These are phyloP conservation scores for Dalechampia spathulata DNA, from an alignment of 441 rosid genomes.

Conservation along the genomic window DNA sequence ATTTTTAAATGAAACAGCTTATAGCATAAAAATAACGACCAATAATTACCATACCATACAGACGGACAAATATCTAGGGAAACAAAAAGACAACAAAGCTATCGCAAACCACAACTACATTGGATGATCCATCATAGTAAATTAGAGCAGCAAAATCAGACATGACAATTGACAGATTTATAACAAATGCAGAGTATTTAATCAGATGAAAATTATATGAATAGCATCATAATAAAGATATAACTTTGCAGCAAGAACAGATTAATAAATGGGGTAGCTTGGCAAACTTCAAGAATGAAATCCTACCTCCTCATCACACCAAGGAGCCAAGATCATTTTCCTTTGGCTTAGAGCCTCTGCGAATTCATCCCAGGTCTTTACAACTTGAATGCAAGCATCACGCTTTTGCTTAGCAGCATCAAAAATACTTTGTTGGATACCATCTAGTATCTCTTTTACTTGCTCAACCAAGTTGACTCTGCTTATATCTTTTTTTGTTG, in stretches of 20 bases:
- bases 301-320: constrained; percentile 92
- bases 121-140: no score
- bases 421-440: constrained; percentile 62
- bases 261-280: neutral
- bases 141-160: no score
- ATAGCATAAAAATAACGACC: no score
- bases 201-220: neutral
- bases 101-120: no score
- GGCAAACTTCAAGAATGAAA: neutral
- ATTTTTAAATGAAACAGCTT: no score
- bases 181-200: no score
- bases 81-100: no score
- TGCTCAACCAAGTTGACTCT: constrained; percentile 56
- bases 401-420: constrained; percentile 66
- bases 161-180: no score
- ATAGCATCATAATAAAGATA: constrained; percentile 1
- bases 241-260: neutral
- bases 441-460: constrained; percentile 48
- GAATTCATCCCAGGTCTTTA: constrained; percentile 88
- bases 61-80: no score
- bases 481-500: constrained; percentile 59
- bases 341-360: constrained; percentile 64
- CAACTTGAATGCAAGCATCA: constrained; percentile 65
- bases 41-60: no score
- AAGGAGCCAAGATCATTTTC: constrained; percentile 95